phyloP scores from a whole-genome alignment of 2,329 filamentous ascomycete species.

The Botrytis fragariae region DNA sequence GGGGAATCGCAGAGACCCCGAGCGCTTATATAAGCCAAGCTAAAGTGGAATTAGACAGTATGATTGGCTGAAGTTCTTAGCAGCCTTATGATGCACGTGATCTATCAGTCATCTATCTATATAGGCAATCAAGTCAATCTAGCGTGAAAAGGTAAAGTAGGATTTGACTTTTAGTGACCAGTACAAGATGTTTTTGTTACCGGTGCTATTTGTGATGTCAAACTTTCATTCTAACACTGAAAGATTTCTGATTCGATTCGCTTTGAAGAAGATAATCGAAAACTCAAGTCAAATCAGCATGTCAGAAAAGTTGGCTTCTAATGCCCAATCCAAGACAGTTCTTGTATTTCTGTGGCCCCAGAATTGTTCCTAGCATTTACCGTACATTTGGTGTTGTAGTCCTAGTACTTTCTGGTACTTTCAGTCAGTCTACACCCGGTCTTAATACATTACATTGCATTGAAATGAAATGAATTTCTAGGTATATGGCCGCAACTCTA shows the following conservation, averaged over 20 bases:
- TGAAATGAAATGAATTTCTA: neutral
- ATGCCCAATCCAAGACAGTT: neutral
- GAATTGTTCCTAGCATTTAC: neutral
- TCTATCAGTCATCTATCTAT: neutral
- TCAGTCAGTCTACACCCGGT: neutral
- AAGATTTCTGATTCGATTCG: neutral
- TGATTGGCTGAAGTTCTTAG: neutral
- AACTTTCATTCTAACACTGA: neutral
- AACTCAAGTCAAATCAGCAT: neutral
- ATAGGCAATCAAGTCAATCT: neutral
- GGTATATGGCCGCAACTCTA: neutral
- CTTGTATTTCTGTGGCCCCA: neutral
- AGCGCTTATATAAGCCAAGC: conserved; percentile 10
- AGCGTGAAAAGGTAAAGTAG: neutral
- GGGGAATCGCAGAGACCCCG: neutral
- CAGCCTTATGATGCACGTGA: neutral
- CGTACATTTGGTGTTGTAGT: neutral
- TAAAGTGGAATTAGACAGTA: rapidly evolving
- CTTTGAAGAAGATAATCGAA: neutral
- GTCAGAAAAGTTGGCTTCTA: neutral
- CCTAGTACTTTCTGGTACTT: neutral
- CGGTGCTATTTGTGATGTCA: neutral
- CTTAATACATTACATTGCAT: neutral
- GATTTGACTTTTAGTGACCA: neutral
- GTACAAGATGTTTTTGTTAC: neutral